These are phyloP conservation scores for Aureobasidium sp. DNA, from an alignment of 2,329 filamentous ascomycete genomes.

Conservation along the genomic window DNA sequence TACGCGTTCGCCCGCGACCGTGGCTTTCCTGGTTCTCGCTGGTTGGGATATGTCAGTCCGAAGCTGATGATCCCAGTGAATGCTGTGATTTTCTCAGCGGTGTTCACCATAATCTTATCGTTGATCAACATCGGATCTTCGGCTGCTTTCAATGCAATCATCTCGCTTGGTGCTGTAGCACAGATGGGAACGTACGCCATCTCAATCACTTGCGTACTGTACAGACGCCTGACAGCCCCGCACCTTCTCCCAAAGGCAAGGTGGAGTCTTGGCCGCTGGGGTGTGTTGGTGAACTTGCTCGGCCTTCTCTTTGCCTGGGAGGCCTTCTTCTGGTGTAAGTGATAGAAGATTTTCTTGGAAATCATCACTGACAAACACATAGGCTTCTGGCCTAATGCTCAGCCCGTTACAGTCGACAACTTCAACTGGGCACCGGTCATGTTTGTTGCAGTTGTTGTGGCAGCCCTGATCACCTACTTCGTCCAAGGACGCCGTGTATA, in stretches of 20 bases:
- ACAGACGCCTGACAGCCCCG: slow-evolving; percentile 28
- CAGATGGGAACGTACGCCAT: slow-evolving; percentile 34
- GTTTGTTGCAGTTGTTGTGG: slow-evolving; percentile 23
- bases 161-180: slow-evolving; percentile 30
- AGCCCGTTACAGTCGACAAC: slow-evolving; percentile 4
- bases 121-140: slow-evolving; percentile 18
- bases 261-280: slow-evolving; percentile 32
- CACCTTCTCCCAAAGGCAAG: slow-evolving; percentile 29
- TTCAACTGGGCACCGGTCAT: slow-evolving; percentile 31
- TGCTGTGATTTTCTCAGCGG: slow-evolving; percentile 13
- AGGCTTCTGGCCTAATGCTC: slow-evolving; percentile 9
- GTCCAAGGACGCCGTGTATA: slow-evolving; percentile 25
- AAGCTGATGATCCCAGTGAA: slow-evolving; percentile 12
- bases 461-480: slow-evolving; percentile 24
- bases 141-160: slow-evolving; percentile 16
- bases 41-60: slow-evolving; percentile 18
- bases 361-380: neutral
- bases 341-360: neutral
- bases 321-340: slow-evolving; percentile 26
- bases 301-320: slow-evolving; percentile 28
- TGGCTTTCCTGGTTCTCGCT: slow-evolving; percentile 30
- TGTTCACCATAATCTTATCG: slow-evolving; percentile 14
- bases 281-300: slow-evolving; percentile 29
- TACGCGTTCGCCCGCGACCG: slow-evolving; percentile 36
- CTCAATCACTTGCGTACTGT: slow-evolving; percentile 32